phyloP scores from a whole-genome alignment of 805 yeast species.

The Brettanomyces naardenensis region DNA sequence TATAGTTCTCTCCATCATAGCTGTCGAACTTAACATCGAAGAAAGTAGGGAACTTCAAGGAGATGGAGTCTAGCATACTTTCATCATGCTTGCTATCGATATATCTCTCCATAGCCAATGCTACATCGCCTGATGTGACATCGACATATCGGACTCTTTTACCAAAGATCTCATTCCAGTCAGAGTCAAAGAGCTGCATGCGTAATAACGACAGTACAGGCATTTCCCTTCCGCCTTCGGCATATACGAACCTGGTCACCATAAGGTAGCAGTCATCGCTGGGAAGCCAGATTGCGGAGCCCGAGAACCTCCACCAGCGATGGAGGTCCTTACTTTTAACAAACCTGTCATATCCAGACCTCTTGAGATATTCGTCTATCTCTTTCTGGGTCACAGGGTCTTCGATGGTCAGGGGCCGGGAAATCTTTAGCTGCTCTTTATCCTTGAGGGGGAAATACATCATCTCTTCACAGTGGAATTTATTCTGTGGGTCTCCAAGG shows the following conservation, averaged over 20 bases:
- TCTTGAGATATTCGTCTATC: not conserved
- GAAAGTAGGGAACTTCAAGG: slow-evolving; percentile 24
- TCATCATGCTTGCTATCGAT: slow-evolving; percentile 20
- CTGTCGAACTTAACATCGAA: slow-evolving; percentile 22
- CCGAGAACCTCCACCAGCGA: slow-evolving; percentile 40
- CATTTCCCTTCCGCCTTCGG: slow-evolving; percentile 22
- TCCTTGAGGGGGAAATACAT: not conserved
- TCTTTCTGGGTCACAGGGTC: not conserved
- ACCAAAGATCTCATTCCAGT: slow-evolving; percentile 38
- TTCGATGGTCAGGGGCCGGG: not conserved
- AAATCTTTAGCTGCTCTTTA: not conserved
- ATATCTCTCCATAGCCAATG: slow-evolving; percentile 19
- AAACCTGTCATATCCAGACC: not conserved
- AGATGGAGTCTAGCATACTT: slow-evolving; percentile 15
- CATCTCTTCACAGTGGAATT: not conserved
- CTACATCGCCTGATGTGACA: slow-evolving; percentile 24
- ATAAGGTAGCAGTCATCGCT: slow-evolving; percentile 41
- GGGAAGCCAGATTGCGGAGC: slow-evolving; percentile 44
- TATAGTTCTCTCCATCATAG: slow-evolving; percentile 14
- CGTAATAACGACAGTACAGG: slow-evolving; percentile 35
- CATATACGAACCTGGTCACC: slow-evolving; percentile 36
- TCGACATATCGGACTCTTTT: slow-evolving; percentile 28
- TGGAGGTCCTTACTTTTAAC: not conserved
- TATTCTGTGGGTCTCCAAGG: too few relatives aligned
- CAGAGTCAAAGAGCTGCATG: slow-evolving; percentile 35